Percentiles rank a stretch among this genome's conserved stretches.
These are phyloP conservation scores for Fusarium solani-melongenae DNA, from an alignment of 2,329 filamentous ascomycete species.

Conservation along the genomic window DNA sequence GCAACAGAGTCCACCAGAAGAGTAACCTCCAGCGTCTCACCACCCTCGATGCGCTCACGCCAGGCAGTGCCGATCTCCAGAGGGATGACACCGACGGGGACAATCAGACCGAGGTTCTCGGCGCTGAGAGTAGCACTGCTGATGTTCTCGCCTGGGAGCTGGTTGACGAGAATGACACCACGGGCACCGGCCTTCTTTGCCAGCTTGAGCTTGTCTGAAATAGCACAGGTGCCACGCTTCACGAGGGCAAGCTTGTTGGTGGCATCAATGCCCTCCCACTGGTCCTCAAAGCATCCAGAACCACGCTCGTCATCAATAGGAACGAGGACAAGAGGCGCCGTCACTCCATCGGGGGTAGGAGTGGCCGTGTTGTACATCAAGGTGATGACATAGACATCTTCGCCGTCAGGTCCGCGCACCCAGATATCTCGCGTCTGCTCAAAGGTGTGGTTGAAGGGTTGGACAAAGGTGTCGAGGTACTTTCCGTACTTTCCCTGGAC, in stretches of 20 bases:
- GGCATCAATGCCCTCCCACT: conserved; percentile 58
- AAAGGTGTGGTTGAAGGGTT: conserved; percentile 60
- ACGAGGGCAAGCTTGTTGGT: conserved; percentile 58
- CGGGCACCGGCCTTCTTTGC: conserved; percentile 56
- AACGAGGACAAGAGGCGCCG: conserved; percentile 50
- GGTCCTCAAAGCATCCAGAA: conserved; percentile 55
- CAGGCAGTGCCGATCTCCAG: conserved; percentile 51
- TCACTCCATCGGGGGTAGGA: conserved; percentile 50
- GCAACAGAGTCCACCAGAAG: conserved; percentile 52
- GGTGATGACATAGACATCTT: conserved; percentile 55
- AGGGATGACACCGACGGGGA: conserved; percentile 52
- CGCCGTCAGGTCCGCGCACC: conserved; percentile 58
- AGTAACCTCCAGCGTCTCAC: conserved; percentile 48
- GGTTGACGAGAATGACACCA: conserved; percentile 70
- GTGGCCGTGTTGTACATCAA: conserved; percentile 61
- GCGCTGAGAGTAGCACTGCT: conserved; percentile 65
- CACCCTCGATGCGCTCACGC: conserved; percentile 47
- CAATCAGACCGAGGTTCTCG: conserved; percentile 49
- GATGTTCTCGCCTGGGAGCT: conserved; percentile 58
- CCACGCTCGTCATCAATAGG: conserved; percentile 53
- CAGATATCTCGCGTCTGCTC: conserved; percentile 55
- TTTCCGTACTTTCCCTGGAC: conserved; percentile 52
- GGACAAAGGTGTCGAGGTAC: conserved; percentile 57
- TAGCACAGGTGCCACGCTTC: conserved; percentile 57
- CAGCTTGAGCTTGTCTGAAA: conserved; percentile 57